Conservation (phyloP, 2,329 filamentous ascomycete genomes). For the Cladosporium sp. region DNA sequence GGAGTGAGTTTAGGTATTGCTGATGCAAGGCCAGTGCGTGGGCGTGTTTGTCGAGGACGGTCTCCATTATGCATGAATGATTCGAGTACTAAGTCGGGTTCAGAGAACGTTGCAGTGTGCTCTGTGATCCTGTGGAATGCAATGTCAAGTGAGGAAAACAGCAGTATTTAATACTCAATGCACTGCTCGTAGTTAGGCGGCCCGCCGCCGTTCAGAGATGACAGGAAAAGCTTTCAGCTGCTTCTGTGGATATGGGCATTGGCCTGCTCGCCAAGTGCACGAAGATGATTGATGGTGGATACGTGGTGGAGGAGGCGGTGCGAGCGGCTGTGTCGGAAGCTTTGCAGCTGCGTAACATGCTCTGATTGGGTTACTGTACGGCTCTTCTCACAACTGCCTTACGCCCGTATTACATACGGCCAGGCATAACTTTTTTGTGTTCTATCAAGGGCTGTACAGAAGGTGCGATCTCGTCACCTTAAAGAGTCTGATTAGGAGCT, state of each 20-base stretch:
- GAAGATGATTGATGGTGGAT: background rate
- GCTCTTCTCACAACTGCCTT: background rate
- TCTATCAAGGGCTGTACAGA: background rate
- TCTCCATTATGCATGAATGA: background rate
- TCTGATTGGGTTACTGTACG: constrained; percentile 10
- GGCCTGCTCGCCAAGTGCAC: background rate
- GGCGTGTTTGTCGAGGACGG: constrained; percentile 7
- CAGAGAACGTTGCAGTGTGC: background rate
- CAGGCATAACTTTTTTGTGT: background rate
- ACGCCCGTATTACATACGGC: background rate
- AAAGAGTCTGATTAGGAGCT: background rate
- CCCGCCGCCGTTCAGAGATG: background rate
- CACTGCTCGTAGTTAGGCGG: background rate
- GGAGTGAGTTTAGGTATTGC: constrained; percentile 32
- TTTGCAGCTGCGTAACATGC: background rate
- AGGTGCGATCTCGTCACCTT: background rate
- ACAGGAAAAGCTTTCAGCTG: background rate
- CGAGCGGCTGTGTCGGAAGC: constrained; percentile 13
- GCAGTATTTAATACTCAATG: background rate
- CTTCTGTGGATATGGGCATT: background rate
- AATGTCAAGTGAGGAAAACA: background rate
- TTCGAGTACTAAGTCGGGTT: background rate
- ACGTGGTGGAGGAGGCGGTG: constrained; percentile 3
- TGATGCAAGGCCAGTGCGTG: constrained; percentile 24
- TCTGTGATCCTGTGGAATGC: background rate